Evolutionary conservation across 495 filamentous ascomycete genomes (phyloP), one percentile per base, ranked within the genome.

Genomic region (Lichina pygmaea): DNA sequence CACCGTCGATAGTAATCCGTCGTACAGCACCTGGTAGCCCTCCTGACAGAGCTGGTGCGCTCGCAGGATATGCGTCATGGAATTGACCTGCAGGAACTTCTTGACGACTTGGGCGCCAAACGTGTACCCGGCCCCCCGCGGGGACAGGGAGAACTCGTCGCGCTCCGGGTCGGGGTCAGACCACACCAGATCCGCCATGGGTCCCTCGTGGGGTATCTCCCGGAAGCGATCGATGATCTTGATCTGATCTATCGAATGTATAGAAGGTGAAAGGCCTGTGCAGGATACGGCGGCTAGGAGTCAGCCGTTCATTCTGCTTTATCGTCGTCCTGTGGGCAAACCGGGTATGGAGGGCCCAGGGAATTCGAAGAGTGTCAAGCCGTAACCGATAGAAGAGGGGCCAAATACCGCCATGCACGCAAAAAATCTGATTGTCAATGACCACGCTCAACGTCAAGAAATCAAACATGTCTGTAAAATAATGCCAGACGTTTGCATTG

Each of bases 391-490:
- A 24, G 24, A 24, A 24, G 4, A 24, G 36, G 36, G 10, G 11
- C 13, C 13, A 42, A 62, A 34, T 52, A 69, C 70, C 85, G 51
- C 89, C 89, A 58, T 97, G 89, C 6, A 97, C 89, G 58, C 89
- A 97, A 60, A 97, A 95, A 51, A 97, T 95, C 58, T 94, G 80
- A 58, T 97, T 77, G 61, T 94, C 89, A 56, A 97, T 95, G 48
- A 97, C 89, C 36, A 95, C 91, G 50, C 81, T 89, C 41, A 97
- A 63, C 3, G 86, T 93, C 45, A 97, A 70, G 56, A 86, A 97
- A 62, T 97, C 89, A 61, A 97, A 97, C 86, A 97, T 94, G 62
- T 97, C 89, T 44, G 89, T 97, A 54, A 97, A 97, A 59, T 94
- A 86, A 57, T 95, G 91, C 89, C 89, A 97, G 8, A 97, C 91